Evolutionary conservation across 2,329 filamentous ascomycete genomes (phyloP), one percentile per base, ranked within the genome.

Genomic region (Ophiostoma sp.): DNA sequence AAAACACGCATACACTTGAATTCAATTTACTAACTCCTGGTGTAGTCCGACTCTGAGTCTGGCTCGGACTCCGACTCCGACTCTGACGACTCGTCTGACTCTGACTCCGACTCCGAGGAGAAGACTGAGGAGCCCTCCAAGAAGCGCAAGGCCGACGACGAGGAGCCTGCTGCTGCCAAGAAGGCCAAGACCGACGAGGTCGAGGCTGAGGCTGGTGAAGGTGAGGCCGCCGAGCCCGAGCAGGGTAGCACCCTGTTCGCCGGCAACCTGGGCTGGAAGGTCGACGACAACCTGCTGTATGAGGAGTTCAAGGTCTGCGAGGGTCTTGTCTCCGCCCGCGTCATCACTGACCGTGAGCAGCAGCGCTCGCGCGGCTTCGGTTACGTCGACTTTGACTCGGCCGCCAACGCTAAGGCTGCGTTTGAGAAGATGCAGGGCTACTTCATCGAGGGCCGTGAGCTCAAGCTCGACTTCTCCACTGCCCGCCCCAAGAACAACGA

Each of bases 341-440:
- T 97, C 80, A 93, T 97, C 82, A 95, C 90, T 78, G 93, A 97
- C 85, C 91, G 91, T 82, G 89, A 91, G 72, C 88, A 87, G 79
- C 93, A 93, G 79, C 92, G 93, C 80, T 95, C 94, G 83, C 94
- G 94, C 85, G 95, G 93, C 77, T 97, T 97, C 82, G 95, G 95
- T 75, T 98, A 97, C 81, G 93, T 97, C 79, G 94, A 97, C 86
- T 97, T 95, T 83, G 86, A 87, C 80, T 89, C 86, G 77, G 83
- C 87, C 75, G 90, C 88, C 74, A 76, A 76, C 42, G 80, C 80
- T 69, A 75, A 82, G 80, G 80, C 79, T 72, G 81, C 86, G 19
- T 82, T 83, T 75, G 81, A 81, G 39, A 81, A 79, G 75, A 82
- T 82, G 80, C 78, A 78, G 73, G 81, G 81, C 74, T 78, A 77